phyloP scores from a whole-genome alignment of 2,329 filamentous ascomycete species.

The Apiospora aurea region DNA sequence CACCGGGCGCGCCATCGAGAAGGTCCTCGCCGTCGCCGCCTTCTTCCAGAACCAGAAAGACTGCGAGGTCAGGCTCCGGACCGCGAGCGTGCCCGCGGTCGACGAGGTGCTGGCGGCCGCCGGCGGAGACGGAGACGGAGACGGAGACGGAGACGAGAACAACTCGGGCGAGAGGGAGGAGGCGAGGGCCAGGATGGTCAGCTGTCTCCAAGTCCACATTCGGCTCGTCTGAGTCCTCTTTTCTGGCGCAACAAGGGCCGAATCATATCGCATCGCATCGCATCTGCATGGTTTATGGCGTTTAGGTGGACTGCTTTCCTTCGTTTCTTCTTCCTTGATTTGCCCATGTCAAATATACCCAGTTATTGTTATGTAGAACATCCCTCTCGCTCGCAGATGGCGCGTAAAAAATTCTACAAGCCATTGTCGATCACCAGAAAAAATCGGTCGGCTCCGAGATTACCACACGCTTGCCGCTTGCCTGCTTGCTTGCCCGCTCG shows the following conservation, averaged over 20 bases:
- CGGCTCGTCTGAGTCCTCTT: slow-evolving; percentile 42
- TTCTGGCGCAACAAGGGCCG: not conserved
- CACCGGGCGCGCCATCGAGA: slow-evolving; percentile 71
- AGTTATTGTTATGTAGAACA: not conserved
- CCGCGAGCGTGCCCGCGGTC: slow-evolving; percentile 68
- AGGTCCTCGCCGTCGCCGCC: slow-evolving; percentile 66
- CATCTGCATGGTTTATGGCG: slow-evolving; percentile 7
- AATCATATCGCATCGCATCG: not conserved
- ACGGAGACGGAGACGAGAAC: slow-evolving; percentile 38
- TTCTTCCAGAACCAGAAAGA: slow-evolving; percentile 70
- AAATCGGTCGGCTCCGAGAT: not conserved
- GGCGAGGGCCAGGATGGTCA: slow-evolving; percentile 46
- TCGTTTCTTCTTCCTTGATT: not conserved
- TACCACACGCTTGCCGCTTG: not conserved
- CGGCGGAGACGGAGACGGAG: slow-evolving; percentile 22
- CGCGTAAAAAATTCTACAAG: not conserved
- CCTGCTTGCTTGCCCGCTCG: not conserved
- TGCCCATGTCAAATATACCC: slow-evolving; percentile 11
- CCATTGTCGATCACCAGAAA: not conserved
- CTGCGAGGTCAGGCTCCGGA: slow-evolving; percentile 65
- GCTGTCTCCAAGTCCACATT: slow-evolving; percentile 58
- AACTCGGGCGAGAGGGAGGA: slow-evolving; percentile 33
- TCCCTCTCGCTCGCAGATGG: not conserved
- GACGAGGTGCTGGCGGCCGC: slow-evolving; percentile 66
- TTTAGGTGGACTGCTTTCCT: not conserved